Percentiles rank a stretch among this genome's conserved stretches.
Conservation (phyloP, 2,329 filamentous ascomycete genomes). For the Fusarium chlamydosporum region DNA sequence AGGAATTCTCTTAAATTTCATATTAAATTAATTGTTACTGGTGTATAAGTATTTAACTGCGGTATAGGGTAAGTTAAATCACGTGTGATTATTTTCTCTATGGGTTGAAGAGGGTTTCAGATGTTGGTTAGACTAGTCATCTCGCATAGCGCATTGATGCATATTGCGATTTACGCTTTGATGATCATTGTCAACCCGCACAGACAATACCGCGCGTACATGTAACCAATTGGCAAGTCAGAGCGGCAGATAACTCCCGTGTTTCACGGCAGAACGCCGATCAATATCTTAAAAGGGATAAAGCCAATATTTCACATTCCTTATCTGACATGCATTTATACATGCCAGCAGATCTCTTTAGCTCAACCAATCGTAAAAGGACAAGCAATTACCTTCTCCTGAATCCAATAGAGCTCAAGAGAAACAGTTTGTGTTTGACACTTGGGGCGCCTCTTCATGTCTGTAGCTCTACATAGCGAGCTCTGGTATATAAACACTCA, state of each 20-base stretch:
- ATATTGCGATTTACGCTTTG: background rate
- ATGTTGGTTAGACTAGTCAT: background rate
- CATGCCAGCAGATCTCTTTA: background rate
- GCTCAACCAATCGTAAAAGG: background rate
- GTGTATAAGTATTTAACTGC: too few species aligned
- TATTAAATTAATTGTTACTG: too few species aligned
- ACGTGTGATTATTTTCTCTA: too few species aligned
- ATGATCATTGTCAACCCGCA: background rate
- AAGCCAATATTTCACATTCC: background rate
- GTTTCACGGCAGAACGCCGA: background rate
- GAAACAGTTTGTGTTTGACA: background rate
- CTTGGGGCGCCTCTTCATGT: background rate
- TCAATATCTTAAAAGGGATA: background rate
- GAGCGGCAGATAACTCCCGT: background rate
- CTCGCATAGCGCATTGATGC: background rate
- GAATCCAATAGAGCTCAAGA: background rate
- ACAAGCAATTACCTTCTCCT: background rate
- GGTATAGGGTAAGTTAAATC: too few species aligned
- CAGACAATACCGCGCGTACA: background rate
- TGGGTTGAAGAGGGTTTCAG: background rate
- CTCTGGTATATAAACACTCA: background rate
- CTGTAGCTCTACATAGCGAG: background rate
- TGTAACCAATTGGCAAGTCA: background rate
- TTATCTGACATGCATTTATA: background rate
- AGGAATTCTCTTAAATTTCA: too few species aligned